Evolutionary conservation across 768 basidiomycete species (phyloP).

Genomic region (Leccinellum luteum): DNA sequence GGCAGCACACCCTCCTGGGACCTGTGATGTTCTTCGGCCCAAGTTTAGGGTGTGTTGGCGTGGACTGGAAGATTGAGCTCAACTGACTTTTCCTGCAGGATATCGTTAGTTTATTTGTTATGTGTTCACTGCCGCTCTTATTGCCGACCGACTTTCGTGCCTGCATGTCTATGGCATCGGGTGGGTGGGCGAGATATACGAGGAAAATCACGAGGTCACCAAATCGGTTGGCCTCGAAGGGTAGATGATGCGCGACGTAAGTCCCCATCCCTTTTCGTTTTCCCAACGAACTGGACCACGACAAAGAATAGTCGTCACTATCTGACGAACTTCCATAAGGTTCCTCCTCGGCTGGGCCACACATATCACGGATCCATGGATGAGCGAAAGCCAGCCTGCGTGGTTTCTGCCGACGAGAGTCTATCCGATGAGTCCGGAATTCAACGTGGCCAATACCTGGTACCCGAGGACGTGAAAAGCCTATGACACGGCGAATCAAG

Average conservation of each 20-base stretch:
- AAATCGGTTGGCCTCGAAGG: slow-evolving; percentile 87
- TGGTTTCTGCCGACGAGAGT: too few species aligned
- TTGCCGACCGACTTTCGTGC: slow-evolving; percentile 45
- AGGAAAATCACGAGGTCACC: slow-evolving; percentile 94
- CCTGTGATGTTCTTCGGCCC: background rate
- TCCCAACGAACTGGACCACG: too few species aligned
- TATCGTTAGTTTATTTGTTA: background rate
- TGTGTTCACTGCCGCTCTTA: background rate
- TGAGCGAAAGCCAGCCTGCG: too few species aligned
- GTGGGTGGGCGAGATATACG: slow-evolving; percentile 99
- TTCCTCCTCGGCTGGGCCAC: too few species aligned
- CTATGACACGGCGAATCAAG: too few species aligned
- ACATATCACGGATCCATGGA: too few species aligned
- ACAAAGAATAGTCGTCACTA: too few species aligned
- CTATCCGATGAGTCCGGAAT: too few species aligned
- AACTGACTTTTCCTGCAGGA: background rate
- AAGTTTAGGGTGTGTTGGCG: background rate
- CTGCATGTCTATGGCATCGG: slow-evolving; percentile 93
- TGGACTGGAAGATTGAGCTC: background rate
- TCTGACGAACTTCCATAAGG: too few species aligned
- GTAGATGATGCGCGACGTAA: slow-evolving; percentile 81
- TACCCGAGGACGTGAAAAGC: too few species aligned
- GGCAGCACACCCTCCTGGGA: too few species aligned
- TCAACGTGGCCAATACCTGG: too few species aligned
- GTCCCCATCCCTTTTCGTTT: slow-evolving; percentile 21